Evolutionary conservation across 805 yeast genomes (phyloP), one percentile per base, ranked within the genome.

Genomic region (Millerozyma miso): DNA sequence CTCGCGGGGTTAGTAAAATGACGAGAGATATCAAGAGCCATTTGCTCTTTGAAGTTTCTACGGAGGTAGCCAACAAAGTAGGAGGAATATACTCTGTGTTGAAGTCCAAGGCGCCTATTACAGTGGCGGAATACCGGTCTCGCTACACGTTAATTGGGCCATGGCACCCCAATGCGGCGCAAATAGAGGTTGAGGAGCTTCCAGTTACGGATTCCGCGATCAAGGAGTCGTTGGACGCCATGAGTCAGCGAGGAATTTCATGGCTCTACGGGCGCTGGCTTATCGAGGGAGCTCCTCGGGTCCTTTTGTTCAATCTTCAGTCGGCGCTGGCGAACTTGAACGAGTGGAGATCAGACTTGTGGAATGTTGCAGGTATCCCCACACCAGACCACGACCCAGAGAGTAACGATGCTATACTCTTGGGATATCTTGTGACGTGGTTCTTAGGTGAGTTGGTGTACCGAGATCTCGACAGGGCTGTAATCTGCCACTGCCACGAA

Each of bases 61-160:
- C 99, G 1, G 99, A 91, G 63, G 97, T 91, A 40, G 98, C 98
- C 56, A 90, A 93, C 71, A 76, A 95, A 56, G 98, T 91, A 17
- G 99, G 99, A 39, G 99, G 99, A 31, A 91, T 91, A 62, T 91
- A 91, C 70, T 90, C 98, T 4, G 99, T 91, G 40, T 76, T 91
- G 58, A 93, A 93, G 63, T 88, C 97, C 8, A 91, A 91, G 66
- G 97, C 97, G 5, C 97, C 97, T 6, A 89, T 90, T 46, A 91
- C 99, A 6, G 91, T 86, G 40, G 89, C 95, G 33, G 97, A 91
- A 65, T 93, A 89, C 66, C 79, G 86, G 50, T 88, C 85, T 54
- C 75, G 96, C 42, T 91, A 91, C 67, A 81, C 88, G 18, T 72
- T 89, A 39, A 73, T 93, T 42, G 99, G 99, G 3, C 96, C 97